phyloP scores from a whole-genome alignment of 2,329 filamentous ascomycete species.

The Kalaharituber pfeilii region DNA sequence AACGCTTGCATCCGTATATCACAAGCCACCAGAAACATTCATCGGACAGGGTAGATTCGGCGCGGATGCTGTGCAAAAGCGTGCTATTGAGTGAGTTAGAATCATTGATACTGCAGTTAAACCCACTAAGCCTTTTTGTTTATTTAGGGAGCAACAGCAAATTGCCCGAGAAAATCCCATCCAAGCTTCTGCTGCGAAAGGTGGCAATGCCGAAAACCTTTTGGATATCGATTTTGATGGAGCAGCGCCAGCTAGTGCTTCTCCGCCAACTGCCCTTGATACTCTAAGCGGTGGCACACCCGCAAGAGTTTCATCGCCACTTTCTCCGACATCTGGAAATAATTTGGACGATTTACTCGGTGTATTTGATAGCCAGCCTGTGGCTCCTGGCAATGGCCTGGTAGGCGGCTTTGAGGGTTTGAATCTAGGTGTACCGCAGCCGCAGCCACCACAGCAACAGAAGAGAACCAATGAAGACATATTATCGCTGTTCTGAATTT shows the following conservation, averaged over 20 bases:
- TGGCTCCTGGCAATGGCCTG: conserved; percentile 35
- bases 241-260: conserved; percentile 70
- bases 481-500: conserved; percentile 41
- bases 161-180: conserved; percentile 88
- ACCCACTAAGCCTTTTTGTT: conserved; percentile 8
- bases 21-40: conserved; percentile 97
- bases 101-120: not conserved
- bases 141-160: conserved; percentile 58
- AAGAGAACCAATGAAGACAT: conserved; percentile 48
- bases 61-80: conserved; percentile 82
- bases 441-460: conserved; percentile 36
- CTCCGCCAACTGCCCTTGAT: conserved; percentile 40
- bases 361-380: conserved; percentile 40
- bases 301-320: conserved; percentile 43
- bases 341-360: conserved; percentile 72
- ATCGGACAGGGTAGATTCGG: conserved; percentile 88
- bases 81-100: conserved; percentile 58
- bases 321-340: conserved; percentile 30
- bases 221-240: conserved; percentile 91
- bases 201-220: conserved; percentile 77
- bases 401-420: conserved; percentile 70
- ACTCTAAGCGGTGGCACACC: conserved; percentile 56
- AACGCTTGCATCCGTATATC: conserved; percentile 90
- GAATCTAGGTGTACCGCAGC: conserved; percentile 49
- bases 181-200: conserved; percentile 49